Base-by-base conservation (phyloP, 176 grass and related monocot genomes). In the Oryza longistaminata region DNA sequence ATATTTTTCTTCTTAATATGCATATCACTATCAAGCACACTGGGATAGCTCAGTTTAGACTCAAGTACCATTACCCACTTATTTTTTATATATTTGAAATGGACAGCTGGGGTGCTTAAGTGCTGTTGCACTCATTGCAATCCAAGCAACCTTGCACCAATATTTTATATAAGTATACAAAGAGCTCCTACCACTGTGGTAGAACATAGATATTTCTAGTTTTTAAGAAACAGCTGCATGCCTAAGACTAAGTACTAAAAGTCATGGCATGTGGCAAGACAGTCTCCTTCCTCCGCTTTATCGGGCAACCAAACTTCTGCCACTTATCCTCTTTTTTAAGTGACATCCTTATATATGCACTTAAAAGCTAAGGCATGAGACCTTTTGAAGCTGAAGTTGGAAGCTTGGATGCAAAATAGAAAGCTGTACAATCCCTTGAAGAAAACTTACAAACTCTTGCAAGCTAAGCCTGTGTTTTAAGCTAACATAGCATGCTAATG, bases 361-460 rank as follows among this genome's bases (percentile, higher is more conserved):
- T 91, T 87, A 19, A 70, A 84, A 81, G 81, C 53, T 58, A 91
- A 91, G 76, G 35, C 53, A 85, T 2, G 24, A 70, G 76, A 15
- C 81, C 83, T 82, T 86, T 72, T 66, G 33, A 52, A 82, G 42
- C 43, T 1, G 19, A 13, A 11, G 31, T 65, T 85, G 76, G 85
- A 61, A 11, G 75, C 46, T 71, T 75, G 17, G 62, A 75, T 70
- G 74, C 40, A 84, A 83, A 80, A 80, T 70, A 64, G 27, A 71
- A 84, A 64, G 50, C 9, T 12, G 31, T 66, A 66, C 22, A 64
- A 71, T 75, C 39, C 31, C 39, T 79, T 74, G 1, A 83, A 83
- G 75, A 68, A 84, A 80, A 84, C 76, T 34, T 64, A 1, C 46
- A 49, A 33, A 74, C 39, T 74, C 84, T 87, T 79, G 48, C 44